Conservation (phyloP, 2,329 filamentous ascomycete species). For the Colletotrichum gloeosporioides region DNA sequence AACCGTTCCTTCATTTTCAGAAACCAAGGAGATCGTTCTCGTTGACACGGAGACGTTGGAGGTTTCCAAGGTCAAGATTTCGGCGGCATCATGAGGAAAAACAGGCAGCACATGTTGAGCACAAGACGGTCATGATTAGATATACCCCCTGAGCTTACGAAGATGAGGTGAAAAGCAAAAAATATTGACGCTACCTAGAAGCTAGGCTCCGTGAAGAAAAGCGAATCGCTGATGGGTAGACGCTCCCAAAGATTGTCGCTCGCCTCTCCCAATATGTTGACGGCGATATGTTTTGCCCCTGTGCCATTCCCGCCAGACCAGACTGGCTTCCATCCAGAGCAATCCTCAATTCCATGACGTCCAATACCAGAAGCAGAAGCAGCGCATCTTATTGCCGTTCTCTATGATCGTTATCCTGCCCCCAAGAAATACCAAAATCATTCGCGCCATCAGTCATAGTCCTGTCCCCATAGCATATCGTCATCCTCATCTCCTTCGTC, state of each 20-base stretch:
- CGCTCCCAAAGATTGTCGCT: neutral
- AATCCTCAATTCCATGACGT: neutral
- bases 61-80: constrained; percentile 71
- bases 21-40: constrained; percentile 80
- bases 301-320: neutral
- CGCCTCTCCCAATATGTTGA: neutral
- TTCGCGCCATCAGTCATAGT: neutral
- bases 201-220: neutral
- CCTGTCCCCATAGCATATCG: neutral
- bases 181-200: neutral
- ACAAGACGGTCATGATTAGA: constrained; percentile 12
- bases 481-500: neutral
- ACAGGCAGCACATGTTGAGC: neutral
- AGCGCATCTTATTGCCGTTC: neutral
- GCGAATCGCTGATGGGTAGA: neutral
- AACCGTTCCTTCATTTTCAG: constrained; percentile 81
- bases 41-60: constrained; percentile 87
- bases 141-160: constrained; percentile 19
- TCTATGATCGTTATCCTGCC: neutral
- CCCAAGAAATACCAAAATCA: neutral
- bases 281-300: neutral
- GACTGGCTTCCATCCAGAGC: neutral
- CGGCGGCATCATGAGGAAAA: constrained; percentile 17
- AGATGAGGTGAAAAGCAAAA: neutral
- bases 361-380: neutral